Evolutionary conservation across 2,329 filamentous ascomycete species (phyloP), one percentile per base, ranked within the genome.

Genomic region (Xenosphaeropsis pyriputrescens): DNA sequence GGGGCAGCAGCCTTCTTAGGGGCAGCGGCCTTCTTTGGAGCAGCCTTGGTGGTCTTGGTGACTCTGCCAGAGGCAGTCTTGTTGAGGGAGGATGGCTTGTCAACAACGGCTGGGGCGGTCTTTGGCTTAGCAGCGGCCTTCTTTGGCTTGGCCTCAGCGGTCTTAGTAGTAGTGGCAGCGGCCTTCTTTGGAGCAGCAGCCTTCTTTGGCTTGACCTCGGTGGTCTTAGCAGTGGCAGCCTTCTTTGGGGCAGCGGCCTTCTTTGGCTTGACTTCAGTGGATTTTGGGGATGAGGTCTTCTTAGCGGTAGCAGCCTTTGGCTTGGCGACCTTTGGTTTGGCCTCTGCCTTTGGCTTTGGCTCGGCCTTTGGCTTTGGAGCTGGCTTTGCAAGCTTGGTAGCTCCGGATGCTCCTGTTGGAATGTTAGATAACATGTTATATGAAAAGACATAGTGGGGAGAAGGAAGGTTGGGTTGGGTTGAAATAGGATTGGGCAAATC

Each of bases 41-140:
- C 57, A 47, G 51, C 52, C 4, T 79, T 78, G 51, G 70, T 77
- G 47, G 81, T 54, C 35, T 82, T 83, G 53, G 72, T 78, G 47
- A 82, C 73, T 43, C 79, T 75, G 33, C 79, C 79, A 30, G 76
- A 79, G 67, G 81, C 82, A 56, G 79, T 83, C 67, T 77, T 82
- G 53, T 68, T 65, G 29, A 79, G 60, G 26, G 78, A 68, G 48
- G 72, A 68, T 43, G 70, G 65, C 55, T 75, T 69, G 41, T 79
- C 72, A 41, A 72, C 69, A 36, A 80, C 65, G 46, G 78, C 78
- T 41, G 76, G 74, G 18, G 75, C 73, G 70, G 75, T 47, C 29
- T 47, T 48, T 18, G 46, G 22, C 9, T 37, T 18, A 9, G 34
- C 34, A 17, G 30, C 30, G 8, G 37, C 18, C 18, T 15, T 17